Conservation (phyloP, 2,329 filamentous ascomycete genomes). For the Epichloe amarillans region DNA sequence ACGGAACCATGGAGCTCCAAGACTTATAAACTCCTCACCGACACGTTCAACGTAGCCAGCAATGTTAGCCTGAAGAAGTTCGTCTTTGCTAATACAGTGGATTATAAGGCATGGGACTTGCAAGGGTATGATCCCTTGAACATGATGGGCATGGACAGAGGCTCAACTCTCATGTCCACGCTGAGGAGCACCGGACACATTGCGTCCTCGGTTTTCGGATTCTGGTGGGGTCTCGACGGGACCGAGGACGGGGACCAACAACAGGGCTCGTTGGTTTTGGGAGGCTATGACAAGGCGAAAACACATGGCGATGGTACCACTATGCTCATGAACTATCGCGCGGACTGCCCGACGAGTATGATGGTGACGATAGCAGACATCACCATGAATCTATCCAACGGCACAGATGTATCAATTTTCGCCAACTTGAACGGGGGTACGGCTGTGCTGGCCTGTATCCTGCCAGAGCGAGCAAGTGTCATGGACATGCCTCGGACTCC, state of each 20-base stretch:
- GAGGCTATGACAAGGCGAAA: conserved; percentile 1
- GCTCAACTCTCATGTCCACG: conserved; percentile 4
- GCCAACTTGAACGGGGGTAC: too few relatives aligned
- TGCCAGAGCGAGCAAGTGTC: too few relatives aligned
- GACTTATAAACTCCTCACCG: conserved; percentile 8
- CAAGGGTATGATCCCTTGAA: conserved; percentile 5
- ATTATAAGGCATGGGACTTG: background rate
- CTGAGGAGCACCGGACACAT: background rate
- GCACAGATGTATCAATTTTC: too few relatives aligned
- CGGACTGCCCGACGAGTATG: too few relatives aligned
- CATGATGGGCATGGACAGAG: conserved; percentile 8
- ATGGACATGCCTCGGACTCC: too few relatives aligned
- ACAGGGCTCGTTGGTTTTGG: conserved; percentile 6
- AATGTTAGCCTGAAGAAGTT: conserved; percentile 1
- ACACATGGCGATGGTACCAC: too few relatives aligned
- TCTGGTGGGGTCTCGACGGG: conserved; percentile 8
- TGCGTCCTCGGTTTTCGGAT: conserved; percentile 4
- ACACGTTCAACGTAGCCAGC: conserved; percentile 1
- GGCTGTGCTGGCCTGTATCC: too few relatives aligned
- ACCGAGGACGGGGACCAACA: conserved; percentile 1
- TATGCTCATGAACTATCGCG: too few relatives aligned
- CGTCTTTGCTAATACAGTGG: conserved; percentile 3
- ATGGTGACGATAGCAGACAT: too few relatives aligned
- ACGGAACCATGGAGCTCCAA: conserved; percentile 1
- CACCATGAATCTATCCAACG: too few relatives aligned